Base-by-base conservation (phyloP, 208 protist species). In the Leishmania turanica region DNA sequence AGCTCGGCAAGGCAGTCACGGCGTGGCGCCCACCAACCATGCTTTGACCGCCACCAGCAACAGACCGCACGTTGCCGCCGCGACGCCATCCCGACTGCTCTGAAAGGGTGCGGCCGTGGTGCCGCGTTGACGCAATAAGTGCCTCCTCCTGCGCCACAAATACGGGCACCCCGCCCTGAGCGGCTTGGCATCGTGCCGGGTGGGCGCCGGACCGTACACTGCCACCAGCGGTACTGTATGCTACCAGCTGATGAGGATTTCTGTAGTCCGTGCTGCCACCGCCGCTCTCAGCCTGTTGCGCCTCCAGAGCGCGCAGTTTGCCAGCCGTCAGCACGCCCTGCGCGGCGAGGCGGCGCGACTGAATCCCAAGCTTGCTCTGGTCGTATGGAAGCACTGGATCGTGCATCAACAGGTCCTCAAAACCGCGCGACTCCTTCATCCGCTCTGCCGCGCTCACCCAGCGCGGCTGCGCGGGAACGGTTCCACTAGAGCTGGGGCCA, bases 371-470 rank as follows among this genome's bases (percentile, higher is more conserved):
- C 80, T 71, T 86, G 70, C 83, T 90, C 81, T 90, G 81, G 62
- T 94, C 89, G 72, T 88, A 81, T 17, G 91, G 89, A 3, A 94
- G 84, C 15, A 87, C 84, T 3, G 86, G 80, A 64, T 87, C 80
- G 75, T 80, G 82, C 27, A 74, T 19, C 13, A 75, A 77, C 31
- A 51, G 47, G 53, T 82, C 72, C 56, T 84, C 76, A 54, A 34
- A 56, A 66, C 17, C 42, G n/a, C 81, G 77, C 37, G n/a, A 56
- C 21, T 65, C 71, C 65, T 88, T 88, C 72, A 89, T 45, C 24
- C 91, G 87, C 84, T 95, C 89, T 15, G 87, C 89, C 66, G 91
- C 91, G 49, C 62, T 87, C 71, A 92, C 68, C 90, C 91, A 93
- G 71, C 84, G 80, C 27, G 90, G 90, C 76, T 77, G 78, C 66